Evolutionary conservation across 192 early-diverging fungal genomes (phyloP), one percentile per base, ranked within the genome.

Genomic region (Umbelopsis ramanniana): DNA sequence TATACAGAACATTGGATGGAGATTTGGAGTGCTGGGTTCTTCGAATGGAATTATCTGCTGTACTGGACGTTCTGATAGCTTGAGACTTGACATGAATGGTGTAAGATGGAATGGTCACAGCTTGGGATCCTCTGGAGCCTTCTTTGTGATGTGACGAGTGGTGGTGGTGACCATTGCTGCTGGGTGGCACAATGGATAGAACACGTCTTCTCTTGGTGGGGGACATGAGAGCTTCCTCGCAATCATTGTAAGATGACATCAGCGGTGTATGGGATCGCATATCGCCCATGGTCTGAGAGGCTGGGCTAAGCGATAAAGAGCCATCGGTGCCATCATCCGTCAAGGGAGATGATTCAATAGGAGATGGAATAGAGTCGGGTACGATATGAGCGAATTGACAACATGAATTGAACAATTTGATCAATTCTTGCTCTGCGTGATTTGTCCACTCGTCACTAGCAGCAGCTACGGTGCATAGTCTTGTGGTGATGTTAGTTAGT

Each of bases 401-500:
- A 15, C 57, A 63, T 63, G 57, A 29, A 63, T 17, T 63, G 33
- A 63, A 63, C 7, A 63, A 29, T 35, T 63, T 63, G 33, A 63
- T 14, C 33, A 63, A 37, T 17, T 63, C 57, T 63, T 63, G 57
- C 7, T 78, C 68, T 4, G 73, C 72, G 40, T 69, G 66, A 19
- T 23, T 24, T 4, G 80, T 66, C 70, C 76, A 79, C 54, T 79
- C 76, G 43, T 81, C 71, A 46, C 73, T 75, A 6, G 76, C 76
- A 69, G 76, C 76, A 5, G 74, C 79, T 8, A 83, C 60, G 45
- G 79, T 66, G 40, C 81, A 82, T 12, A 88, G 71, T 17, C 80
- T 80, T 7, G 86, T 82, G 19, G 86, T 84, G 4, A 82, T 47
- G 8, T 78, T 55, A 66, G 84, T 82, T 14, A 81, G 76, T 11